Evolutionary conservation across 208 protist species (phyloP).

Genomic region (Tritrichomonas musculus): DNA sequence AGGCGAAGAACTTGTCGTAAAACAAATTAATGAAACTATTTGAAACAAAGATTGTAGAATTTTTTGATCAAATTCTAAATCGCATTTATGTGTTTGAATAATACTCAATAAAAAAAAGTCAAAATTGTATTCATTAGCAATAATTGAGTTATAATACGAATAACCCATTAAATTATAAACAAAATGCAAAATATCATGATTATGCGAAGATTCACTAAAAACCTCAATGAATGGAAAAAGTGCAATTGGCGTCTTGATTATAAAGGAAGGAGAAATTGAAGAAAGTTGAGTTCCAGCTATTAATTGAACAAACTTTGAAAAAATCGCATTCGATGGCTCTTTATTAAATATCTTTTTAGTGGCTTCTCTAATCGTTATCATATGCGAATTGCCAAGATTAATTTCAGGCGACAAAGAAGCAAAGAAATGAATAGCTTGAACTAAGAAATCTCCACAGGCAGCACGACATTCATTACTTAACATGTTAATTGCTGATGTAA

Average conservation of each 20-base stretch:
- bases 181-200: neutral
- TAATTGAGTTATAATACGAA: neutral
- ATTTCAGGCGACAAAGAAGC: neutral
- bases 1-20: neutral
- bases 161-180: neutral
- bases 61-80: neutral
- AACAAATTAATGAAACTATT: neutral
- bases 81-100: neutral
- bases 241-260: neutral
- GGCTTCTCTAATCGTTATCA: neutral
- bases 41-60: neutral
- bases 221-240: neutral
- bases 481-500: neutral
- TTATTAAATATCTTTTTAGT: neutral
- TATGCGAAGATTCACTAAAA: neutral
- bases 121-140: neutral
- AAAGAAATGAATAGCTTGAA: conserved; percentile 16
- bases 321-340: neutral
- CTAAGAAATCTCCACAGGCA: neutral
- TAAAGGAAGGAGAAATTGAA: neutral
- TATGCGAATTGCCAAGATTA: neutral
- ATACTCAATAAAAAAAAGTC: neutral
- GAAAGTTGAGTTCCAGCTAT: neutral
- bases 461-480: neutral
- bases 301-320: neutral